phyloP scores from a whole-genome alignment of 176 grass and related monocot genomes.

The Eragrostis nindensis region DNA sequence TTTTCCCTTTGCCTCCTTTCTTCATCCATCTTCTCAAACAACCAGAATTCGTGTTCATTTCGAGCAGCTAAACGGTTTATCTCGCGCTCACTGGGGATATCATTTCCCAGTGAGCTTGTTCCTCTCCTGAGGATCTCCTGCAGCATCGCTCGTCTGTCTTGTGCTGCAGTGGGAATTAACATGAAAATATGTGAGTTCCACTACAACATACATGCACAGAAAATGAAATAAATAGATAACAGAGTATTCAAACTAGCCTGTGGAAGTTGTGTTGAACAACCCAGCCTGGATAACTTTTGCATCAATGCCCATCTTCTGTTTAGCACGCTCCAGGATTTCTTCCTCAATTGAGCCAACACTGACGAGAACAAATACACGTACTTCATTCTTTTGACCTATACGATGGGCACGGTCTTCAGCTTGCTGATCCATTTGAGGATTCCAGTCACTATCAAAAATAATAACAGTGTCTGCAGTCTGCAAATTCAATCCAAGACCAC shows the following conservation, averaged over 20 bases:
- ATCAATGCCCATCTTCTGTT: conserved; percentile 99
- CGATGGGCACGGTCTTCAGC: conserved; percentile 97
- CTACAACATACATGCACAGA: background rate
- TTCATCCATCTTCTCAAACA: conserved; percentile 99
- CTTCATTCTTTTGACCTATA: conserved; percentile 99
- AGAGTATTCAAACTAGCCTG: conserved; percentile 55
- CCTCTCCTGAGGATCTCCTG: conserved; percentile 97
- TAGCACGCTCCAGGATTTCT: conserved; percentile 97
- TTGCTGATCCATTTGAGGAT: conserved; percentile 99
- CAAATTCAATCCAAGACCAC: conserved; percentile 94
- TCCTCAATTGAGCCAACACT: conserved; percentile 99
- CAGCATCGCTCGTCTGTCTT: conserved; percentile 87
- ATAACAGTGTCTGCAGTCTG: conserved; percentile 98
- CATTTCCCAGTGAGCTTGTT: conserved; percentile 90
- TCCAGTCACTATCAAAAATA: conserved; percentile 99
- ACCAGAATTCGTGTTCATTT: conserved; percentile 89
- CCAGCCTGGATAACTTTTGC: conserved; percentile 99
- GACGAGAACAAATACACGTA: conserved; percentile 96
- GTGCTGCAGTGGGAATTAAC: conserved; percentile 59
- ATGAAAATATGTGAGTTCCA: conserved; percentile 28
- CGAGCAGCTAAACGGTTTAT: conserved; percentile 96
- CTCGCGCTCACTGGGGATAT: conserved; percentile 95
- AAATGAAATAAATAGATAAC: conserved; percentile 21
- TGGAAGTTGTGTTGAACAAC: conserved; percentile 96
- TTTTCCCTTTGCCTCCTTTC: conserved; percentile 89